Evolutionary conservation across 2,329 filamentous ascomycete genomes (phyloP).

Genomic region (Trichophyton rubrum): DNA sequence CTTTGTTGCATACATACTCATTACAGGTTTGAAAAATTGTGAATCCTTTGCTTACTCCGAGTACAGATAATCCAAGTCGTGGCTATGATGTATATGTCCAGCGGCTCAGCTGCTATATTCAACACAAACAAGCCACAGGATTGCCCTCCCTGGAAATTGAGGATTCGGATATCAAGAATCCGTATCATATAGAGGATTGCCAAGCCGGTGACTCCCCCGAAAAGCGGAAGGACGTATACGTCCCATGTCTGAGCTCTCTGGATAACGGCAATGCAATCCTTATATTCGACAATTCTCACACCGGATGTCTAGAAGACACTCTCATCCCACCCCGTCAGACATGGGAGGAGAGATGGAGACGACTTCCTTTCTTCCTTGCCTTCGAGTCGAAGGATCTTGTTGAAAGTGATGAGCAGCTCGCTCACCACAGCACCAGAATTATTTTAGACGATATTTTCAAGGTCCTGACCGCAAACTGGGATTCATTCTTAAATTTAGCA

Average conservation of each 20-base stretch:
- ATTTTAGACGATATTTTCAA: constrained; percentile 41
- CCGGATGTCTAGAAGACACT: constrained; percentile 37
- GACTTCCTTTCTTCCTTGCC: constrained; percentile 39
- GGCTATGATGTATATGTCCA: constrained; percentile 41
- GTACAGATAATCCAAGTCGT: constrained; percentile 30
- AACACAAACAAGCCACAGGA: constrained; percentile 33
- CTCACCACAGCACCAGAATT: constrained; percentile 39
- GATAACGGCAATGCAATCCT: constrained; percentile 43
- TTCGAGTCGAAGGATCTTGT: constrained; percentile 28
- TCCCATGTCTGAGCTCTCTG: constrained; percentile 31
- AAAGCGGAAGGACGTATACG: constrained; percentile 21
- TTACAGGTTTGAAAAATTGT: background rate
- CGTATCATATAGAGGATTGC: constrained; percentile 29
- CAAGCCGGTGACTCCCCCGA: constrained; percentile 23
- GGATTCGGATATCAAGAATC: constrained; percentile 34
- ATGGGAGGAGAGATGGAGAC: constrained; percentile 41
- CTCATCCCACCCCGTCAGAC: constrained; percentile 39
- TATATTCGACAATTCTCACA: constrained; percentile 41
- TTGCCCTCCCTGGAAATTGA: constrained; percentile 20
- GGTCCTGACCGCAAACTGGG: constrained; percentile 35
- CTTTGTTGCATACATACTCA: background rate
- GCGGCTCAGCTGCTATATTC: constrained; percentile 39
- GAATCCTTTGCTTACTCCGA: background rate
- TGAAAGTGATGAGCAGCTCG: constrained; percentile 32
- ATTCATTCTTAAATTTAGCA: constrained; percentile 33